Percentiles rank a stretch among this genome's conserved stretches.
Evolutionary conservation across 2,329 filamentous ascomycete genomes (phyloP).

Genomic region (Botrytis byssoidea): DNA sequence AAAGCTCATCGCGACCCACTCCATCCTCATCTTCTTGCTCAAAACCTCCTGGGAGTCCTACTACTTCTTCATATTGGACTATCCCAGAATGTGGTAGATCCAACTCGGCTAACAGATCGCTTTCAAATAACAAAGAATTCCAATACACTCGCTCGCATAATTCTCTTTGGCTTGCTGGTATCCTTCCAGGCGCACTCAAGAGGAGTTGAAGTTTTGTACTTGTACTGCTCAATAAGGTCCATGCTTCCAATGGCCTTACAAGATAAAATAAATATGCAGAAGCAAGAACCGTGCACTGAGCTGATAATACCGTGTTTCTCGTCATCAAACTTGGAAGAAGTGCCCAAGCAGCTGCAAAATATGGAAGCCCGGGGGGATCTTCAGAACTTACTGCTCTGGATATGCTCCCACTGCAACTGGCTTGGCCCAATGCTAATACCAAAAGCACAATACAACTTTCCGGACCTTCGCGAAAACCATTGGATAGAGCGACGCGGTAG

Average conservation of each 20-base stretch:
- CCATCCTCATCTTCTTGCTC: conserved; percentile 64
- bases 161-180: conserved; percentile 69
- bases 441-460: conserved; percentile 81
- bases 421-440: conserved; percentile 74
- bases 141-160: conserved; percentile 78
- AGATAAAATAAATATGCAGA: conserved; percentile 82
- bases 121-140: conserved; percentile 80
- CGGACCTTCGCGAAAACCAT: conserved; percentile 73
- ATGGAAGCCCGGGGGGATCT: conserved; percentile 72
- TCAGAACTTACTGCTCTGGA: conserved; percentile 66
- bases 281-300: conserved; percentile 77
- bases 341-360: conserved; percentile 78
- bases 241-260: conserved; percentile 78
- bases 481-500: conserved; percentile 71
- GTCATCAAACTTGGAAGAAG: conserved; percentile 77
- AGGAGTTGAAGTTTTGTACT: conserved; percentile 80
- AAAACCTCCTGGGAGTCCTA: conserved; percentile 75
- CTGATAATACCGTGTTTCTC: conserved; percentile 72
- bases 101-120: conserved; percentile 74
- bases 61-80: conserved; percentile 76
- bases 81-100: conserved; percentile 82
- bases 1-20: conserved; percentile 72
- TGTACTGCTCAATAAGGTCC: conserved; percentile 75
- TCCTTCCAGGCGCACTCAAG: conserved; percentile 68
- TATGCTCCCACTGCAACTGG: conserved; percentile 73